These are phyloP conservation scores for Platismatia glauca DNA, from an alignment of 495 filamentous ascomycete genomes.

Conservation along the genomic window DNA sequence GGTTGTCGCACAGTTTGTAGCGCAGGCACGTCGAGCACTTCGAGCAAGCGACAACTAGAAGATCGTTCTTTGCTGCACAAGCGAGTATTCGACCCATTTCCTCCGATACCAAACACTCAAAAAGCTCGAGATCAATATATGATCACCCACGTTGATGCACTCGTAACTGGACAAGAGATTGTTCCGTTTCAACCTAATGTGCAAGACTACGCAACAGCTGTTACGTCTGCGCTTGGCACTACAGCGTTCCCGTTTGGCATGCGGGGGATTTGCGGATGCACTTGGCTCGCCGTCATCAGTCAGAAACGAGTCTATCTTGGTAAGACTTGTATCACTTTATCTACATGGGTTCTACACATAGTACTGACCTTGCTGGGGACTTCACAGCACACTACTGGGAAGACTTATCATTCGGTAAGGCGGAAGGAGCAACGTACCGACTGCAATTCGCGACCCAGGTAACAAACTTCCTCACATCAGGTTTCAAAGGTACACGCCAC, in stretches of 20 bases:
- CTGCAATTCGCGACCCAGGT: background rate
- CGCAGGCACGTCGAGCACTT: background rate
- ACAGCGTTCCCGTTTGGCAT: background rate
- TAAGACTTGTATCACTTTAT: background rate
- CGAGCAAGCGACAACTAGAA: background rate
- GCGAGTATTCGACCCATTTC: background rate
- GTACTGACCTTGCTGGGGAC: too few species aligned
- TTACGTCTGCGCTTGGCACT: background rate
- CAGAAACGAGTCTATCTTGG: background rate
- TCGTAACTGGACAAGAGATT: background rate
- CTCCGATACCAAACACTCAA: background rate
- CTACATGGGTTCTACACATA: background rate
- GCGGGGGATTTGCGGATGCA: conserved; percentile 1
- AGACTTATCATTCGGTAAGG: background rate
- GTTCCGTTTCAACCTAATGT: background rate
- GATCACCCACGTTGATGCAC: background rate
- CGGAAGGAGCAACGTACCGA: background rate
- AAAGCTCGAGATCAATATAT: background rate
- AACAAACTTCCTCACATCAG: background rate
- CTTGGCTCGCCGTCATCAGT: background rate
- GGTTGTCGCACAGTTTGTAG: background rate
- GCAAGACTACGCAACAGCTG: background rate
- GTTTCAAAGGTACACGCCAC: background rate
- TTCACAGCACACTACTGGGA: background rate
- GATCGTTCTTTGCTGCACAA: background rate